Base-by-base conservation (phyloP, 2,329 filamentous ascomycete species). In the Neonectria magnoliae region DNA sequence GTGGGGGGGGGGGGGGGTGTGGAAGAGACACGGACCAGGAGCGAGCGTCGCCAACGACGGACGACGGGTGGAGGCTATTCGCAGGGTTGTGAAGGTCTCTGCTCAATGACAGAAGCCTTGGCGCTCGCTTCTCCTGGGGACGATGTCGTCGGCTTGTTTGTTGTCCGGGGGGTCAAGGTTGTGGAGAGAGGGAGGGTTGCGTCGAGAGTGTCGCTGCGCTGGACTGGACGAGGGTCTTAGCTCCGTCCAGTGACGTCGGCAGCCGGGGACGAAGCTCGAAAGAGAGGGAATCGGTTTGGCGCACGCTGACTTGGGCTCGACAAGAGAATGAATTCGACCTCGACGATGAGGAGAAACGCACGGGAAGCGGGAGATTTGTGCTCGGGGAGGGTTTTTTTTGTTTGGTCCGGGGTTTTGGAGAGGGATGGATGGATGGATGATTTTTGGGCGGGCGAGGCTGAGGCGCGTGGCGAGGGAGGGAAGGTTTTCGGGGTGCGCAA, bases 371-470 rank as follows among this genome's bases (percentile, higher is more conserved):
- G 48, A 27, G 47, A 25, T 50, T 50, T 45, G 25, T 11, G 57
- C 14, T 36, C n/a, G n/a, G n/a, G n/a, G n/a, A n/a, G n/a, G 47
- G 25, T 6, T 6, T 25, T 25, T 22, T 50, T 25, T n/a, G n/a
- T n/a, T 11, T 11, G 31, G 47, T 31, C 29, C 16, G 3, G 36
- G 44, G 41, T 55, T 33, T 33, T 33, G 18, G 52, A 29, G 22
- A 20, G 14, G 25, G 25, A 25, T 25, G 25, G 25, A 25, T 25
- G 25, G 25, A 25, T 20, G 33, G 29, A 27, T 54, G 44, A 16
- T 38, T 50, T 55, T 51, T 13, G 10, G 31, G 54, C 62, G 65
- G 70, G 69, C 69, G 69, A 73, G 71, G 71, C 71, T 73, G 71
- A 73, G 69, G 68, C 68, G 64, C 31, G 13, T 31, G 33, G 47